Conservation (phyloP, 768 basidiomycete genomes). For the Dacryopinax primogenitus region DNA sequence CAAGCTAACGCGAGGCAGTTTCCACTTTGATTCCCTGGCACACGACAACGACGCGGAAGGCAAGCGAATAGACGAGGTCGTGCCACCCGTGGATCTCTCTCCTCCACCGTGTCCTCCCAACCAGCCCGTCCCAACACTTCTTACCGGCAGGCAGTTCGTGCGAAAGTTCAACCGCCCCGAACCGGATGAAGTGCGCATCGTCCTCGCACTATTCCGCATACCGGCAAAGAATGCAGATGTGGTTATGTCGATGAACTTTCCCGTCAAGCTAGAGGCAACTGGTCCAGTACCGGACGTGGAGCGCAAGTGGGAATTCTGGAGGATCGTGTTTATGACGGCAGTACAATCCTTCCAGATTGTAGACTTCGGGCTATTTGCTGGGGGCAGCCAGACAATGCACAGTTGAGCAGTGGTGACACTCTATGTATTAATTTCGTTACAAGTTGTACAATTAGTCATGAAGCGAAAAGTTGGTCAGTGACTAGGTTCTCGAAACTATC, state of each 20-base stretch:
- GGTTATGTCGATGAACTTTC: conserved; percentile 74
- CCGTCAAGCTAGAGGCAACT: conserved; percentile 37
- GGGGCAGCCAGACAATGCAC: not conserved
- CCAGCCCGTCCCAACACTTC: conserved; percentile 45
- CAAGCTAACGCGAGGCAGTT: conserved; percentile 36
- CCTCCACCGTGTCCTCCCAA: conserved; percentile 30
- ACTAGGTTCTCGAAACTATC: not conserved
- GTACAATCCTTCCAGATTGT: conserved; percentile 49
- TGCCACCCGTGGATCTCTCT: conserved; percentile 23
- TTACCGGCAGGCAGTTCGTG: conserved; percentile 58
- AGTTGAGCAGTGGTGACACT: not conserved
- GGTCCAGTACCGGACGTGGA: conserved; percentile 30
- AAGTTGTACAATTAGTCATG: not conserved
- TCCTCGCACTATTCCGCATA: conserved; percentile 71
- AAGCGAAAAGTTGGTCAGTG: not conserved
- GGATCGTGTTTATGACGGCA: conserved; percentile 41
- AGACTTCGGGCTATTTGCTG: conserved; percentile 55
- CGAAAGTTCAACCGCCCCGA: conserved; percentile 56
- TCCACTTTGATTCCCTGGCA: conserved; percentile 80
- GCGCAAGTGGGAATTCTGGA: conserved; percentile 29
- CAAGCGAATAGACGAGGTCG: conserved; percentile 34
- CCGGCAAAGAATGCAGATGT: conserved; percentile 60
- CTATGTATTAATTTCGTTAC: conserved; percentile 4
- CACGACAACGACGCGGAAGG: conserved; percentile 72
- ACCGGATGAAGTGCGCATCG: conserved; percentile 59